Base-by-base conservation (phyloP, 768 basidiomycete species). In the Mycena vitilis region DNA sequence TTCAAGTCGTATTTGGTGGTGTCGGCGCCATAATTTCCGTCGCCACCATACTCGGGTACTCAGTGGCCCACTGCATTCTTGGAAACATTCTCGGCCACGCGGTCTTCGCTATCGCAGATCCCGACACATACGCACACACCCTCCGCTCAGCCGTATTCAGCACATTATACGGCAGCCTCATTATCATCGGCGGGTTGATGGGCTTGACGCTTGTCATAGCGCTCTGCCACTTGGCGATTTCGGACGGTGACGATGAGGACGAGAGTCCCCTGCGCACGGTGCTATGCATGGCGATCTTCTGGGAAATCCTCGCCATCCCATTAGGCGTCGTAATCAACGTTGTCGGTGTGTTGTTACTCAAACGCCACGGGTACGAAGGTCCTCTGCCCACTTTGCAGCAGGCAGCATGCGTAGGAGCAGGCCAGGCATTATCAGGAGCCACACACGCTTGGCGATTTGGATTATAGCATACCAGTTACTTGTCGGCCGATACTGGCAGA, bases 371-470 rank as follows among this genome's bases (percentile, higher is more conserved):
- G 23, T 60, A 49, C 7, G 4, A 15, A 11, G 59, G 59, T 11
- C 47, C 59, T 1, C 36, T 60, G 5, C 48, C 48, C 4, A 38
- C 4, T 23, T 23, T 60, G 23, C 11, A 20, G 59, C 34, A 60
- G 45, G 47, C 59, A 20, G 59, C 59, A 18, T 25, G 59, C 12
- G 40, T 60, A n/a, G 59, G 47, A n/a, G 59, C 59, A 5, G 59
- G 59, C 9, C 45, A 60, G n/a, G 47, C 59, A 7, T 20, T 60
- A 7, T 5, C 49, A 9, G 30, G 48, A 10, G 34, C 8, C 25
- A 22, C 34, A 10, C 59, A 60, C 23, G 34, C 1, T 49, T 60
- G 59, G 59, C 30, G 59, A 20, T 38, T 60, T 30, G 45, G 7
- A 47, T 47, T 30, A 5, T 30, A 30, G 30, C 30, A 30, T 30